phyloP scores from a whole-genome alignment of 2,329 filamentous ascomycete genomes.

The Fusarium austroafricanum region DNA sequence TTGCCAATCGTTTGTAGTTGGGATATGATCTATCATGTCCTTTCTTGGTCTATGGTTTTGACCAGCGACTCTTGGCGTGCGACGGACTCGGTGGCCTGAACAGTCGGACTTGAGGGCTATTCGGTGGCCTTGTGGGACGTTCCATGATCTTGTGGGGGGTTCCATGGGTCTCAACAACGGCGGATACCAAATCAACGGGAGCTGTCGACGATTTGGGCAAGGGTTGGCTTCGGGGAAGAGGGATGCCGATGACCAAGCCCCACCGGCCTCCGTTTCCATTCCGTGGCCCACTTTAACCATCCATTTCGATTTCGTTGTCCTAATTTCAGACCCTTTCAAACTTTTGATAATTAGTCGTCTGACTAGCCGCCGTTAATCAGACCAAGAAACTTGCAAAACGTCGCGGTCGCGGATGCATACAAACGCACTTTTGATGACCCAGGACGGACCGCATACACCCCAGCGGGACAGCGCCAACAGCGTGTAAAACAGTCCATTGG shows the following conservation, averaged over 20 bases:
- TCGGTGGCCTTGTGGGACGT: slow-evolving; percentile 25
- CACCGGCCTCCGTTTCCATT: neutral
- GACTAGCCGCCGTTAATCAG: slow-evolving; percentile 8
- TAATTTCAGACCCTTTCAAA: slow-evolving; percentile 8
- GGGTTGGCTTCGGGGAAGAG: slow-evolving; percentile 19
- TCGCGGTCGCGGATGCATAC: slow-evolving; percentile 26
- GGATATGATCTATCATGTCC: slow-evolving; percentile 30
- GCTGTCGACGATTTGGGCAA: neutral
- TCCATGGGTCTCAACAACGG: slow-evolving; percentile 10
- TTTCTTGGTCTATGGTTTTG: slow-evolving; percentile 22
- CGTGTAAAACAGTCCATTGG: slow-evolving; percentile 4
- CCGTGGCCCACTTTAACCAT: slow-evolving; percentile 4
- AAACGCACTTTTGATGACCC: slow-evolving; percentile 30
- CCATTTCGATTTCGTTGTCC: slow-evolving; percentile 1
- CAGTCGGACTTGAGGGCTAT: slow-evolving; percentile 7
- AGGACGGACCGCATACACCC: slow-evolving; percentile 16
- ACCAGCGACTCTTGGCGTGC: slow-evolving; percentile 24
- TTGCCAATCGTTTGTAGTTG: slow-evolving; percentile 10
- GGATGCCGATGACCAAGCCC: slow-evolving; percentile 19
- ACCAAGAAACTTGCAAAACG: slow-evolving; percentile 11
- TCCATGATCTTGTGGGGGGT: slow-evolving; percentile 25
- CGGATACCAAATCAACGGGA: slow-evolving; percentile 19
- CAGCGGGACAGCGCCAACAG: slow-evolving; percentile 5
- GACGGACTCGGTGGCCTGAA: slow-evolving; percentile 17
- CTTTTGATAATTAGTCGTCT: slow-evolving; percentile 1